A percentile compares a stretch with the other conserved stretches of the same genome.
Evolutionary conservation across 495 filamentous ascomycete genomes (phyloP).

Genomic region (Daldinia vernicosa): DNA sequence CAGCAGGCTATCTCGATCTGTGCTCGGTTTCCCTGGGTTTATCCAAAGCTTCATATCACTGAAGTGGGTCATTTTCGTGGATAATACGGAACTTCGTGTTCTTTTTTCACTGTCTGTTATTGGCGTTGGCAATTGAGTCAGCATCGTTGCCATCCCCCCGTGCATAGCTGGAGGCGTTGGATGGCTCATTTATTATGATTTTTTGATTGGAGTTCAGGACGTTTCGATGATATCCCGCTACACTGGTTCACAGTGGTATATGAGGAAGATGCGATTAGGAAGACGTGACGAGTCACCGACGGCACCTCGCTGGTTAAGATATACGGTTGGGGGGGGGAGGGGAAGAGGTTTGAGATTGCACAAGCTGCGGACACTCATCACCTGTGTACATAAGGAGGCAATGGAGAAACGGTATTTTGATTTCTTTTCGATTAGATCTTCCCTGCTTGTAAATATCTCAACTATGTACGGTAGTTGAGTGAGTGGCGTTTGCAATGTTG

Average conservation of each 20-base stretch:
- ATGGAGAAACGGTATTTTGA: neutral
- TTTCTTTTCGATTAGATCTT: neutral
- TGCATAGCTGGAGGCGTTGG: slow-evolving; percentile 47
- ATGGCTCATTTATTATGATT: slow-evolving; percentile 3
- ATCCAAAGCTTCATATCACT: neutral
- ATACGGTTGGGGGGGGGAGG: neutral
- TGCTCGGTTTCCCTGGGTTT: neutral
- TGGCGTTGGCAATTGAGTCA: slow-evolving; percentile 14
- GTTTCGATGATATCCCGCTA: slow-evolving; percentile 36
- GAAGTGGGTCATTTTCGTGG: neutral
- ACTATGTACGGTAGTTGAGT: neutral
- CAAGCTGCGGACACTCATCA: neutral
- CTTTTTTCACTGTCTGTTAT: slow-evolving; percentile 7
- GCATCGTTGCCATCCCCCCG: slow-evolving; percentile 15
- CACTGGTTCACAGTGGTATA: slow-evolving; percentile 24
- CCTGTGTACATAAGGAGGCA: slow-evolving; percentile 8
- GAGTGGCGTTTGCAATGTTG: neutral
- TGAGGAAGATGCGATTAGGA: neutral
- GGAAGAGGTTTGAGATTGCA: slow-evolving; percentile 9
- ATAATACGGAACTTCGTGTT: slow-evolving; percentile 11
- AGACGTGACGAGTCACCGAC: neutral
- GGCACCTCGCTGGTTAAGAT: slow-evolving; percentile 12
- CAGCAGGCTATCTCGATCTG: slow-evolving; percentile 15
- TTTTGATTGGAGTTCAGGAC: slow-evolving; percentile 29
- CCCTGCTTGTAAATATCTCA: neutral